Percentiles rank a stretch among this genome's conserved stretches.
phyloP scores from a whole-genome alignment of 805 yeast species.

The Candida boleticola region DNA sequence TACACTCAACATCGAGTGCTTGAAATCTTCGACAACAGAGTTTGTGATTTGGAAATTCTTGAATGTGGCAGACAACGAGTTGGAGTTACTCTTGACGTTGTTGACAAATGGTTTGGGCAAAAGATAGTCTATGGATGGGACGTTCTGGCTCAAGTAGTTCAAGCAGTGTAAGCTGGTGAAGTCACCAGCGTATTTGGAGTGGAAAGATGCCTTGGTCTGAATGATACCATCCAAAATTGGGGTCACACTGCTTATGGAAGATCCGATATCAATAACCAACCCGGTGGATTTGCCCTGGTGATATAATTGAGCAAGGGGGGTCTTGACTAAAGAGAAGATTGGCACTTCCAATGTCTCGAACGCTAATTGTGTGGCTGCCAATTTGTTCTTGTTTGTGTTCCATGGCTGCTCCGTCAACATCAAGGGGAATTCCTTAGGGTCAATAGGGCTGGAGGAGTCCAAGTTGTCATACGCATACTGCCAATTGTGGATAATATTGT shows the following conservation, averaged over 20 bases:
- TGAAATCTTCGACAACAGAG: conserved; percentile 35
- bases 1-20: conserved; percentile 28
- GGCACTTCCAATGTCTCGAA: conserved; percentile 77
- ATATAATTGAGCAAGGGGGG: conserved; percentile 74
- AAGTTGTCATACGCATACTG: conserved; percentile 53
- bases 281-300: conserved; percentile 79
- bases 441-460: conserved; percentile 41
- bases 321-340: conserved; percentile 68
- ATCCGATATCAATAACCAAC: conserved; percentile 78
- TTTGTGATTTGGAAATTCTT: conserved; percentile 36
- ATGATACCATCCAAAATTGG: conserved; percentile 77
- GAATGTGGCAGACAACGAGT: conserved; percentile 24
- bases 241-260: conserved; percentile 65
- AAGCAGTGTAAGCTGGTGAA: conserved; percentile 66
- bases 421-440: conserved; percentile 64
- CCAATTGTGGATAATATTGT: conserved; percentile 67
- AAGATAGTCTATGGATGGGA: conserved; percentile 10
- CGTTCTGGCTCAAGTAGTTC: conserved; percentile 35
- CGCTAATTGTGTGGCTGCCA: conserved; percentile 64
- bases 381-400: conserved; percentile 59
- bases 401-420: conserved; percentile 64
- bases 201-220: conserved; percentile 60
- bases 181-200: conserved; percentile 81
- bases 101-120: conserved; percentile 14
- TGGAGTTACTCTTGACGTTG: conserved; percentile 1